Conservation (phyloP, 2,329 filamentous ascomycete genomes). For the Botrytis porri region DNA sequence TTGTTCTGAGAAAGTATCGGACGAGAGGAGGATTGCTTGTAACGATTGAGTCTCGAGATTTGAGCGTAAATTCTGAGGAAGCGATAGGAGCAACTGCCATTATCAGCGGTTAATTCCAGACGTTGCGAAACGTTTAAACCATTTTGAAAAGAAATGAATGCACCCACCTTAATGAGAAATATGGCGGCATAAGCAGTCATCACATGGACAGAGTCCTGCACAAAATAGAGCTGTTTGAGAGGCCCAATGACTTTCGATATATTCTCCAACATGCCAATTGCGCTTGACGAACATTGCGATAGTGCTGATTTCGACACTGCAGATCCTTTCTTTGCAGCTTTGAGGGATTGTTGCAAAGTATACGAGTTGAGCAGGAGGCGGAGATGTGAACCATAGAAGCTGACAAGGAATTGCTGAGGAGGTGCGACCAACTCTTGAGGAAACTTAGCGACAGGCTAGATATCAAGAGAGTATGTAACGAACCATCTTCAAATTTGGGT, state of each 20-base stretch:
- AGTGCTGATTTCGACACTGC: constrained; percentile 37
- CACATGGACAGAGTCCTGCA: constrained; percentile 44
- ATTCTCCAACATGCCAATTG: constrained; percentile 65
- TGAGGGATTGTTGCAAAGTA: constrained; percentile 38
- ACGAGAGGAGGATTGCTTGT: constrained; percentile 22
- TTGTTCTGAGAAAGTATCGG: constrained; percentile 35
- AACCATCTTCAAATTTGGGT: constrained; percentile 24
- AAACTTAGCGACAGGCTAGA: background rate
- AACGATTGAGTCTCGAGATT: constrained; percentile 25
- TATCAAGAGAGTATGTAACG: background rate
- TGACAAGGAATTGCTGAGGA: constrained; percentile 41
- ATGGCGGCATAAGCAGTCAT: constrained; percentile 45
- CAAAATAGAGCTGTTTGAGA: constrained; percentile 40
- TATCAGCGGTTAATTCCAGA: background rate
- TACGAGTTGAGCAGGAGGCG: constrained; percentile 41
- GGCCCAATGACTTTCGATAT: constrained; percentile 33
- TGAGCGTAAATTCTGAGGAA: background rate
- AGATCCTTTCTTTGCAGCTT: constrained; percentile 26
- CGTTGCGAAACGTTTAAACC: background rate
- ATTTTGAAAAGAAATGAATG: background rate
- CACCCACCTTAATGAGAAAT: constrained; percentile 42
- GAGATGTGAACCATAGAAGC: constrained; percentile 43
- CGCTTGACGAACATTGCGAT: constrained; percentile 38
- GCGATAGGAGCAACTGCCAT: constrained; percentile 2
- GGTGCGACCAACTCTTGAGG: constrained; percentile 21